Percentiles rank a stretch among this genome's conserved stretches.
These are phyloP conservation scores for Xylariales sp. DNA, from an alignment of 2,329 filamentous ascomycete species.

Conservation along the genomic window DNA sequence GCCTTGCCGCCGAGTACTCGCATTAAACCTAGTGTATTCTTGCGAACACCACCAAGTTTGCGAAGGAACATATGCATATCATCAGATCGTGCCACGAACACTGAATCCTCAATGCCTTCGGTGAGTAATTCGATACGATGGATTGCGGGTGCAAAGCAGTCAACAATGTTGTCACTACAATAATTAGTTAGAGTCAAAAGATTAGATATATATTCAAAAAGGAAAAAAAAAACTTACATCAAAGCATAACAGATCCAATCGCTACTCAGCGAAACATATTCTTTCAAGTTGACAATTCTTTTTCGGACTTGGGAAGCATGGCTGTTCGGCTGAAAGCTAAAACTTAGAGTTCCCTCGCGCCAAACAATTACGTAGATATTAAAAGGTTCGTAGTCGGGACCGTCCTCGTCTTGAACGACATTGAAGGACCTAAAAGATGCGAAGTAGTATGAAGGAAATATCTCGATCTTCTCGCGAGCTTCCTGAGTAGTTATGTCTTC, in stretches of 20 bases:
- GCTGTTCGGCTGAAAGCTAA: conserved; percentile 88
- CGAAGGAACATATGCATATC: conserved; percentile 90
- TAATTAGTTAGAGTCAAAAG: conserved; percentile 41
- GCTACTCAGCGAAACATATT: conserved; percentile 92
- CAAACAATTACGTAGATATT: conserved; percentile 98
- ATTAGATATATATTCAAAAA: neutral
- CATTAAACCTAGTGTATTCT: conserved; percentile 94
- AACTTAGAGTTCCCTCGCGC: conserved; percentile 92
- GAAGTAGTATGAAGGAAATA: conserved; percentile 98
- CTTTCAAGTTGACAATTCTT: conserved; percentile 90
- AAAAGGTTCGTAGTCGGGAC: conserved; percentile 90
- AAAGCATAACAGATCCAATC: conserved; percentile 99
- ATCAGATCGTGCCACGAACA: conserved; percentile 90
- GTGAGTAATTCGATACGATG: conserved; percentile 87
- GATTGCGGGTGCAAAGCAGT: conserved; percentile 92
- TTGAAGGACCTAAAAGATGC: conserved; percentile 96
- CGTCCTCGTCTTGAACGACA: conserved; percentile 78
- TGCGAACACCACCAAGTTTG: conserved; percentile 88
- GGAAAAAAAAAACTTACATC: conserved; percentile 71
- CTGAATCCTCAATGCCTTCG: conserved; percentile 93
- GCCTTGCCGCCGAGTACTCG: conserved; percentile 95
- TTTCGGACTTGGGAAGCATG: conserved; percentile 91
- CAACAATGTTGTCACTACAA: conserved; percentile 90
- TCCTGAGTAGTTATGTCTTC: conserved; percentile 97
- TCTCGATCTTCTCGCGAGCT: conserved; percentile 96